These are phyloP conservation scores for Microcyclosporella mali DNA, from an alignment of 2,329 filamentous ascomycete genomes.

Conservation along the genomic window DNA sequence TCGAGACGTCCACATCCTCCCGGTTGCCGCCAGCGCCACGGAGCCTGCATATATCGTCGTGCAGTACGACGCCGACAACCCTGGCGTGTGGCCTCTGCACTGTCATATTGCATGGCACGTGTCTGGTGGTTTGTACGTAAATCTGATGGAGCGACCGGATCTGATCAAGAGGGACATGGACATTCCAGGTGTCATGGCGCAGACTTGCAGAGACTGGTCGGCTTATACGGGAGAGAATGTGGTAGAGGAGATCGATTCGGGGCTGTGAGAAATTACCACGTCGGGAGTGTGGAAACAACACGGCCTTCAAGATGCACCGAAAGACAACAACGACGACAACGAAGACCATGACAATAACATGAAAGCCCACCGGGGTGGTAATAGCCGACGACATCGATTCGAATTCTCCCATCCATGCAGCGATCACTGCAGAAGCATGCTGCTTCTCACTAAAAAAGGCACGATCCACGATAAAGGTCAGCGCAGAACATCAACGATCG, in stretches of 20 bases:
- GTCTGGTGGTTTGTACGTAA: constrained; percentile 27
- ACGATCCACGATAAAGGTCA: no score
- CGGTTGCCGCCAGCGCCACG: constrained; percentile 24
- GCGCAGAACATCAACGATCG: no score
- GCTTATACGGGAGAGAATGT: constrained; percentile 26
- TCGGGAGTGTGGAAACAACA: no score
- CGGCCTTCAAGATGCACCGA: no score
- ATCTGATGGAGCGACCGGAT: constrained; percentile 27
- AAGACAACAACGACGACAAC: no score
- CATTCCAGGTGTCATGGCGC: constrained; percentile 27
- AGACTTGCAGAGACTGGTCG: constrained; percentile 32
- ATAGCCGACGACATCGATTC: no score
- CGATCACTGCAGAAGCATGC: no score
- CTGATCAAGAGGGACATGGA: constrained; percentile 23
- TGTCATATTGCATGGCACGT: constrained; percentile 35
- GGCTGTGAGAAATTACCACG: constrained; percentile 12
- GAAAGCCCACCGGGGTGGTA: no score
- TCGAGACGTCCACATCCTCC: constrained; percentile 47
- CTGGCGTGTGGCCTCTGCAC: constrained; percentile 36
- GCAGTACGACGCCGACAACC: constrained; percentile 47
- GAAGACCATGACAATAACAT: no score
- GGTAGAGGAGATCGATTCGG: constrained; percentile 33
- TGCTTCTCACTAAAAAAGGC: no score
- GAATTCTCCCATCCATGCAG: no score
- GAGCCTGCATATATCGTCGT: constrained; percentile 34